These are phyloP conservation scores for Xylaria multiplex DNA, from an alignment of 2,329 filamentous ascomycete genomes.

Conservation along the genomic window DNA sequence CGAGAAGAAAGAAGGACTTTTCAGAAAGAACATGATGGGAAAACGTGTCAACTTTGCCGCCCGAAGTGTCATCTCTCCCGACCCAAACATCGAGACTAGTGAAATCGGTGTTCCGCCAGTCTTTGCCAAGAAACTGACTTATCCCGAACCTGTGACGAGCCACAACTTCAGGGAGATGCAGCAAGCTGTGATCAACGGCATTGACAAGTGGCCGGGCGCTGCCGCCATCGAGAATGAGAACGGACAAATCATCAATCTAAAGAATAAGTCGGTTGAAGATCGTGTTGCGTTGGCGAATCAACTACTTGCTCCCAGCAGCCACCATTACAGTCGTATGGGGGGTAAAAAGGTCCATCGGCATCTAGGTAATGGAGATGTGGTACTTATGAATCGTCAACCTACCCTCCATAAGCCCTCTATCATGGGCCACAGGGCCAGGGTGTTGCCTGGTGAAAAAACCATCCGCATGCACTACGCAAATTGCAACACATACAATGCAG, in stretches of 20 bases:
- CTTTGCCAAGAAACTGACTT: constrained; percentile 94
- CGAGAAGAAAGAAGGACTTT: constrained; percentile 98
- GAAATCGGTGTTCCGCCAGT: constrained; percentile 99
- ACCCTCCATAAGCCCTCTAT: constrained; percentile 99
- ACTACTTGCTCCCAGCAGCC: constrained; percentile 84
- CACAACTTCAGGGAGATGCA: constrained; percentile 97
- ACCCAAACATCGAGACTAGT: constrained; percentile 98
- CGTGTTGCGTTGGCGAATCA: constrained; percentile 91
- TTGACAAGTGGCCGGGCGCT: constrained; percentile 93
- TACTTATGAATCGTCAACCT: constrained; percentile 98
- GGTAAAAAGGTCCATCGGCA: constrained; percentile 98
- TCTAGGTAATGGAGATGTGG: constrained; percentile 94
- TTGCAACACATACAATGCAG: constrained; percentile 98
- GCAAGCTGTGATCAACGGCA: constrained; percentile 93
- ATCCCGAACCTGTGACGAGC: constrained; percentile 95
- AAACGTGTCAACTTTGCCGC: constrained; percentile 99
- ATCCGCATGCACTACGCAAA: constrained; percentile 99
- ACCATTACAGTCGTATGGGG: constrained; percentile 76
- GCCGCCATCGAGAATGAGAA: constrained; percentile 95
- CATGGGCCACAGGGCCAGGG: constrained; percentile 95
- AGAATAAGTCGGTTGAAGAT: constrained; percentile 88
- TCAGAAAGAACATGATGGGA: constrained; percentile 99
- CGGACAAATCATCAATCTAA: constrained; percentile 87
- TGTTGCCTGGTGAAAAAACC: constrained; percentile 93
- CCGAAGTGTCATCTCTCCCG: constrained; percentile 95